A percentile compares a stretch with the other conserved stretches of the same genome.
These are phyloP conservation scores for Candida maltosa DNA, from an alignment of 805 yeast genomes.

Conservation along the genomic window DNA sequence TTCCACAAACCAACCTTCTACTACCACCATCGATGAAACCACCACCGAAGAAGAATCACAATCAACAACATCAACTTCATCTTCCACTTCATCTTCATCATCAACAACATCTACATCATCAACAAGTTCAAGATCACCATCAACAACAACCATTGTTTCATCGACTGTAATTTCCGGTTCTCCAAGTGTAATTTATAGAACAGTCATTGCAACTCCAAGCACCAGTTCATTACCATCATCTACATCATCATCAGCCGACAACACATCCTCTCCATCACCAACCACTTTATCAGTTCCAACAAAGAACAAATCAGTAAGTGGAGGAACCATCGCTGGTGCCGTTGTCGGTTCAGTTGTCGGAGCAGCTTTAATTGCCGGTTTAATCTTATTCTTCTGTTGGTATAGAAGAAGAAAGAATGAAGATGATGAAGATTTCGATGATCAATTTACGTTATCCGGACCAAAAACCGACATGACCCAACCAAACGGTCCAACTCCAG, in stretches of 20 bases:
- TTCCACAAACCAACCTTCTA: slow-evolving; percentile 6
- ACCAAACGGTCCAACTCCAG: slow-evolving; percentile 7
- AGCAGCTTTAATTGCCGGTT: slow-evolving; percentile 30
- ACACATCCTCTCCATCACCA: slow-evolving; percentile 7
- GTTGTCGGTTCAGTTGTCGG: slow-evolving; percentile 43
- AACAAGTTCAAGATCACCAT: neutral
- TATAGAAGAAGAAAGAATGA: slow-evolving; percentile 31
- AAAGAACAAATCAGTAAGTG: slow-evolving; percentile 25
- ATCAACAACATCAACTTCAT: slow-evolving; percentile 9
- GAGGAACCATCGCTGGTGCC: slow-evolving; percentile 41
- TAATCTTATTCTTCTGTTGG: slow-evolving; percentile 39
- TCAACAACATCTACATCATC: slow-evolving; percentile 7
- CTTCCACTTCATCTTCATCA: slow-evolving; percentile 10
- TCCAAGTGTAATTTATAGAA: slow-evolving; percentile 9
- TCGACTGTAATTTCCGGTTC: slow-evolving; percentile 13
- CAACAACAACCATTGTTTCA: slow-evolving; percentile 16
- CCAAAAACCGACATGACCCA: slow-evolving; percentile 18
- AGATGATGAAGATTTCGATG: slow-evolving; percentile 43
- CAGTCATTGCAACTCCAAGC: slow-evolving; percentile 9
- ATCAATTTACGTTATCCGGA: slow-evolving; percentile 29
- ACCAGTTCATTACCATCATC: slow-evolving; percentile 13
- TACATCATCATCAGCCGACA: slow-evolving; percentile 11
- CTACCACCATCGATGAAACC: slow-evolving; percentile 7
- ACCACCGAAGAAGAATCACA: slow-evolving; percentile 3
- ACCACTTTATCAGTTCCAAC: slow-evolving; percentile 2